Conservation (phyloP, 2,329 filamentous ascomycete genomes). For the Fusarium sp. region DNA sequence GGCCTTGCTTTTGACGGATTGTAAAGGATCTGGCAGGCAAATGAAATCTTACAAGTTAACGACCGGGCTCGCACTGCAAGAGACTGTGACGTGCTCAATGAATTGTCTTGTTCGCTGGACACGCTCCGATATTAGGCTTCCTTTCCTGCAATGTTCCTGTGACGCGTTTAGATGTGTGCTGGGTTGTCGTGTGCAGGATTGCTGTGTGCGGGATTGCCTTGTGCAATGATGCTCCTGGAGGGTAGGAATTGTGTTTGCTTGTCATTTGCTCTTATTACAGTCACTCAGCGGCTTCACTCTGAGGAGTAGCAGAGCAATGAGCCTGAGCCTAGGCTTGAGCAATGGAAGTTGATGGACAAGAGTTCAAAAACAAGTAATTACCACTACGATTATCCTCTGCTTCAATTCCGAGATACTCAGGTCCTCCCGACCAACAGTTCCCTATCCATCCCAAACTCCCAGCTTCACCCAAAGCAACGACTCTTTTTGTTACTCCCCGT, state of each 20-base stretch:
- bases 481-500: neutral
- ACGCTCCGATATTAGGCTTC: conserved; percentile 15
- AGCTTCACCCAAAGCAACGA: conserved; percentile 3
- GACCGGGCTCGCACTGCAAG: conserved; percentile 37
- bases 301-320: neutral
- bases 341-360: neutral
- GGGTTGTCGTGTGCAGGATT: neutral
- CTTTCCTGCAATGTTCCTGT: neutral
- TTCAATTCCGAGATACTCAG: neutral
- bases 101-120: conserved; percentile 36
- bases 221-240: neutral
- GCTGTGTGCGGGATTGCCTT: neutral
- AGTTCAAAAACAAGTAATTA: neutral
- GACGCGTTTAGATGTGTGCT: neutral
- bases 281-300: neutral
- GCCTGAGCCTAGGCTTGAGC: neutral
- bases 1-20: conserved; percentile 62
- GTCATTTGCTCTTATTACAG: neutral
- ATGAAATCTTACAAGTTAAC: conserved; percentile 62
- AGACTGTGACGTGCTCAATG: conserved; percentile 41
- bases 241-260: neutral
- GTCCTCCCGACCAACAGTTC: neutral
- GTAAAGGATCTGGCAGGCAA: conserved; percentile 63
- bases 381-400: neutral
- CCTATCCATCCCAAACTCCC: neutral